Evolutionary conservation across 2,329 filamentous ascomycete species (phyloP), one percentile per base, ranked within the genome.

Genomic region (Penicillium sp.): DNA sequence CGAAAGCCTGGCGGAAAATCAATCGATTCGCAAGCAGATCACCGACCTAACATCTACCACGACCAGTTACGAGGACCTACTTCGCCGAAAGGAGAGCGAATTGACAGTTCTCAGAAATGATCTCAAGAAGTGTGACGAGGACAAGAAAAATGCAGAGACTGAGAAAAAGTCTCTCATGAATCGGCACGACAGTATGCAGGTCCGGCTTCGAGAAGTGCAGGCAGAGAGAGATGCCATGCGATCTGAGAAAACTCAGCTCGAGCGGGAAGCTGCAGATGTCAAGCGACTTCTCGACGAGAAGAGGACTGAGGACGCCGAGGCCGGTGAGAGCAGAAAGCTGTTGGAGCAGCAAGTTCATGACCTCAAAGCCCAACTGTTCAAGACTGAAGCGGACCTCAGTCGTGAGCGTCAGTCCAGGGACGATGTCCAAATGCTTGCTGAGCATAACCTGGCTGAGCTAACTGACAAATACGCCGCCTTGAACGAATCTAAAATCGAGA

Each of bases 401-500:
- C 81, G 89, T 33, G 93, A 96, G 65, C 83, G 88, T 3, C 91
- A 97, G 67, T 97, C 91, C 12, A 82, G 93, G 48, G 91, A 96
- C 57, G 93, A 98, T 63, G 90, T 96, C 26, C 84, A 91, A 54
- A 82, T 95, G 57, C 84, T 97, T 48, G 84, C 88, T 4, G 90
- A 96, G 58, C 90, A 95, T 71, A 94, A 93, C 65, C 88, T 85
- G 60, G 77, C 86, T 39, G 82, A 85, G 43, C 76, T 98, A 51
- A 85, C 90, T 64, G 84, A 90, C 26, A 90, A 97, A 56, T 95
- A 84, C 58, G 85, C 94, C 43, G 81, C 82, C 32, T 77, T 97
- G 32, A 95, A 95, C 60, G 90, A 96, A 54, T 85, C 89, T 27
- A 98, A 98, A 69, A 95, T 96, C 60, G 95, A 84, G 40, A 95